phyloP scores from a whole-genome alignment of 306 rosid species.

The Cicer pinnatifidum region DNA sequence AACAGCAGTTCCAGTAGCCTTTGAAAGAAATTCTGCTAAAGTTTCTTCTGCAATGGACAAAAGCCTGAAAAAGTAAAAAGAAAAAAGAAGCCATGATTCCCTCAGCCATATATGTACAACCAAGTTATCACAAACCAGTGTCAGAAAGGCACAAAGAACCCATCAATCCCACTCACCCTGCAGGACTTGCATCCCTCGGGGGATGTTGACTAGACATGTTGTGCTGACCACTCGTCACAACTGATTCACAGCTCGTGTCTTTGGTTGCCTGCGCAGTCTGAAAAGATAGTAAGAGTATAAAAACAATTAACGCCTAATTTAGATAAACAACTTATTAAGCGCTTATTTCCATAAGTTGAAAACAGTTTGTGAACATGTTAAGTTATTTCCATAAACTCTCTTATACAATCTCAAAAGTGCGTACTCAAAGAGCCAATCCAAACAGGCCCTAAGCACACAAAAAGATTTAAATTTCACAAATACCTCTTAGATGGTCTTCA shows the following conservation, averaged over 20 bases:
- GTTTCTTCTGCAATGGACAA: conserved; percentile 99
- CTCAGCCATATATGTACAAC: conserved; percentile 53
- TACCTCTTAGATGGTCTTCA: background rate
- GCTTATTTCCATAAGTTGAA: too few relatives aligned
- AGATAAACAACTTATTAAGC: too few relatives aligned
- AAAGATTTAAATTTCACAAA: background rate
- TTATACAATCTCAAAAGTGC: too few relatives aligned
- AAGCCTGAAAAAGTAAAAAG: conserved; percentile 67
- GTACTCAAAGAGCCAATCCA: too few relatives aligned
- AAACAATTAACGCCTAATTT: too few relatives aligned
- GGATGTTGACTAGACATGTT: conserved; percentile 92
- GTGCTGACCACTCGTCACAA: conserved; percentile 91
- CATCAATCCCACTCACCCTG: conserved; percentile 94
- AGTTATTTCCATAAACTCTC: too few relatives aligned
- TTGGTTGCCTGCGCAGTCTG: conserved; percentile 86
- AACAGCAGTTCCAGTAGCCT: conserved; percentile 99
- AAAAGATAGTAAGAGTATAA: conserved; percentile 15
- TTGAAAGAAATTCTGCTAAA: conserved; percentile 99
- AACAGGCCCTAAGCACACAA: background rate
- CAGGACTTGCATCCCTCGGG: conserved; percentile 99
- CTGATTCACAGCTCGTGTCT: conserved; percentile 96
- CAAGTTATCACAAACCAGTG: conserved; percentile 48
- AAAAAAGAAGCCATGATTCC: conserved; percentile 49
- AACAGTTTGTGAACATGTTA: too few relatives aligned
- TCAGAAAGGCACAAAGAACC: conserved; percentile 63